Percentiles rank a stretch among this genome's conserved stretches.
Evolutionary conservation across 306 rosid genomes (phyloP).

Genomic region (Alnus rubra): DNA sequence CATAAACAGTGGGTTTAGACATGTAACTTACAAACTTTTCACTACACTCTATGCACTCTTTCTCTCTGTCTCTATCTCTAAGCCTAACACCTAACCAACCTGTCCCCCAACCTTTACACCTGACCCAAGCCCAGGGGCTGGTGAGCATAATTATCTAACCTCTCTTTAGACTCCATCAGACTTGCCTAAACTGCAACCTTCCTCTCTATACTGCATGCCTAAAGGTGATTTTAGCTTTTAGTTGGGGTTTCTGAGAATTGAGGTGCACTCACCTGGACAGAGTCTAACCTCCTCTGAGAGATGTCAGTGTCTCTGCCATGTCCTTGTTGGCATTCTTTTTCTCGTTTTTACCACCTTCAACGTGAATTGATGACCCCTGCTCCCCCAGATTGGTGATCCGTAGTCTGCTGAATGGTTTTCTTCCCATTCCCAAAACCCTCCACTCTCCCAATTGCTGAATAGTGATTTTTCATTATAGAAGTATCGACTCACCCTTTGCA

Average conservation of each 20-base stretch:
- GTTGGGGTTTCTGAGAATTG: too few relatives aligned
- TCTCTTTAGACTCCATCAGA: background rate
- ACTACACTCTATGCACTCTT: background rate
- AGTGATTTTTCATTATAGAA: background rate
- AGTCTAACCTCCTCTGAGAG: too few relatives aligned
- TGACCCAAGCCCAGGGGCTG: background rate
- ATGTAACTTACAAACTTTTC: background rate
- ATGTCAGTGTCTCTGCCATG: too few relatives aligned
- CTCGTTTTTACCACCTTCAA: background rate
- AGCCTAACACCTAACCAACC: background rate
- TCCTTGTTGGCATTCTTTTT: too few relatives aligned
- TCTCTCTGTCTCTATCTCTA: background rate
- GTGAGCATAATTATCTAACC: background rate
- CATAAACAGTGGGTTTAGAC: background rate
- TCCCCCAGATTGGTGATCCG: background rate
- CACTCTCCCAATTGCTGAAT: background rate
- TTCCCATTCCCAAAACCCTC: background rate
- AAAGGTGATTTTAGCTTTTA: too few relatives aligned
- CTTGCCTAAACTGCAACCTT: background rate
- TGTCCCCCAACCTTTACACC: background rate
- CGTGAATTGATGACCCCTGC: background rate
- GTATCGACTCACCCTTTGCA: background rate
- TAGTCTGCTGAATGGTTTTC: slow-evolving; percentile 3
- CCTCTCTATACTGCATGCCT: too few relatives aligned
- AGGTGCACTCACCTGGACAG: too few relatives aligned